These are phyloP conservation scores for Rhazya stricta DNA, from an alignment of 257 asterid species.

Conservation along the genomic window DNA sequence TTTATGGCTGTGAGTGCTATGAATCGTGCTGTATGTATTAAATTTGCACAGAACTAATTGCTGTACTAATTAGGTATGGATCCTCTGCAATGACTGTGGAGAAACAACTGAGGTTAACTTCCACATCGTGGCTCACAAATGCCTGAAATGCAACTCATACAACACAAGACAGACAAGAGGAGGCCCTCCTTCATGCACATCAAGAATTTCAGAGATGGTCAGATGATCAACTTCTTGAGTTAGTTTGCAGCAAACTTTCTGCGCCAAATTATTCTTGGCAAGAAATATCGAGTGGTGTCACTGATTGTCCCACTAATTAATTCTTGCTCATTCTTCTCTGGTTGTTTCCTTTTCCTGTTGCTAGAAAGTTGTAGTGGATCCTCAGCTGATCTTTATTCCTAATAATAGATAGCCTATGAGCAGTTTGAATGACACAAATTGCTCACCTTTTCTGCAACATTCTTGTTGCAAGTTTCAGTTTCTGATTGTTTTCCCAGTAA, in stretches of 20 bases:
- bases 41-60: background rate
- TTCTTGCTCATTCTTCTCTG: background rate
- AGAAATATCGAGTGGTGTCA: constrained; percentile 2
- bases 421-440: background rate
- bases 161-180: constrained; percentile 61
- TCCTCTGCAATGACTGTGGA: constrained; percentile 67
- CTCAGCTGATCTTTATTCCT: background rate
- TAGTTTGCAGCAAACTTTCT: background rate
- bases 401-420: background rate
- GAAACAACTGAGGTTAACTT: constrained; percentile 56
- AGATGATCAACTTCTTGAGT: constrained; percentile 2
- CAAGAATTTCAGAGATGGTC: constrained; percentile 30
- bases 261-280: constrained; percentile 1
- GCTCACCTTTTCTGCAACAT: constrained; percentile 3
- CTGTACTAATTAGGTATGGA: constrained; percentile 47
- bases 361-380: background rate
- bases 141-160: constrained; percentile 56
- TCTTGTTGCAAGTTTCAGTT: background rate
- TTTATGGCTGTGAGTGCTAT: background rate
- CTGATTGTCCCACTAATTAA: background rate
- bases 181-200: constrained; percentile 35
- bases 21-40: background rate
- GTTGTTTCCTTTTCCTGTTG: background rate
- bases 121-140: constrained; percentile 52
- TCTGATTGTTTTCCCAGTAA: background rate